A percentile compares a stretch with the other conserved stretches of the same genome.
These are phyloP conservation scores for Gymnopilus dilepis DNA, from an alignment of 768 basidiomycete species.

Conservation along the genomic window DNA sequence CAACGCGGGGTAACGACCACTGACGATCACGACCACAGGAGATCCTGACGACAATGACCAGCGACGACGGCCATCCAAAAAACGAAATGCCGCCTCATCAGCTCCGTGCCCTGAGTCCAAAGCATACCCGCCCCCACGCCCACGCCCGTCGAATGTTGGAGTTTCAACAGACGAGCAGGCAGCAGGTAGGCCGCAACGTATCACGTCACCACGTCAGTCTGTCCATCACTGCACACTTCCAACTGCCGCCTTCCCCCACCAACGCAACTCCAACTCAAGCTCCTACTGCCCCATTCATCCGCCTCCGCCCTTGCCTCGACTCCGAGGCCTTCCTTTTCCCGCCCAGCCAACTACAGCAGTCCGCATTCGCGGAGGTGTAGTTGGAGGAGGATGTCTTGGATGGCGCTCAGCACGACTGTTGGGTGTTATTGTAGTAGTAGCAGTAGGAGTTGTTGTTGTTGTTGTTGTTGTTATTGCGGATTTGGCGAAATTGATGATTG, in stretches of 20 bases:
- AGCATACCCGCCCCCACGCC: not conserved
- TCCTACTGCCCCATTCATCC: no score
- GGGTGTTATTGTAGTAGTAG: not conserved
- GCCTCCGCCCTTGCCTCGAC: no score
- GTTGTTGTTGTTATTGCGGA: no score
- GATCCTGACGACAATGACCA: not conserved
- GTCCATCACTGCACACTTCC: no score
- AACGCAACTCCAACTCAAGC: no score
- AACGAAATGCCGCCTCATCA: no score
- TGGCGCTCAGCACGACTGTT: conserved; percentile 81
- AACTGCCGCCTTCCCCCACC: no score
- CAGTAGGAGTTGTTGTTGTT: no score
- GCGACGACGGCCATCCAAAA: no score
- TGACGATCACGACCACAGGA: not conserved
- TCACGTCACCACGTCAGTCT: not conserved
- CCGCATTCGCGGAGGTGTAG: conserved; percentile 88
- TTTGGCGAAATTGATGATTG: no score
- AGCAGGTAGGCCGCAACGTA: no score
- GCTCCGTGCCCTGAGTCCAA: not conserved
- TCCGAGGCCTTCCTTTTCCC: no score
- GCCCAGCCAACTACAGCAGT: conserved; percentile 52
- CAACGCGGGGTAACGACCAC: not conserved
- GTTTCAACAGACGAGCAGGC: not conserved
- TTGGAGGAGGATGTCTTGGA: conserved; percentile 88
- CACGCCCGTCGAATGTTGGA: not conserved